A percentile compares a stretch with the other conserved stretches of the same genome.
Evolutionary conservation across 169 alveolate genomes (phyloP).

Genomic region (Sarcocystis neurona): DNA sequence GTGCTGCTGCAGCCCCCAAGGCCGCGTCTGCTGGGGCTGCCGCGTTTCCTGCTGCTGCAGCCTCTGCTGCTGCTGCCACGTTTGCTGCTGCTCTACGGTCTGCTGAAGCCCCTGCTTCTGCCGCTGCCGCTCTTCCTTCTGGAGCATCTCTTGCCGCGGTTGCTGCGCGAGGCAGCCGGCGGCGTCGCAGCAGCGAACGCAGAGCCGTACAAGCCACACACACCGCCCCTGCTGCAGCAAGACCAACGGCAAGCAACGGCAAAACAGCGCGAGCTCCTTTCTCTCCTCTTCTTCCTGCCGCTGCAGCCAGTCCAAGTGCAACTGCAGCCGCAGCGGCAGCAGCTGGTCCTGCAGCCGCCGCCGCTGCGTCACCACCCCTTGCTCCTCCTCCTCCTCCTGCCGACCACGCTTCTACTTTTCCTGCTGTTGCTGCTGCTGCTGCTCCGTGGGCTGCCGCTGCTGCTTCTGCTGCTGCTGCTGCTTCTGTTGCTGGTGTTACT

Average conservation of each 20-base stretch:
- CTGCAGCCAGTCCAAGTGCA: not conserved
- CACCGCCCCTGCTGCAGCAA: not conserved
- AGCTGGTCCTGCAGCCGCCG: slow-evolving; percentile 1
- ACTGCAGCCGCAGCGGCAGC: not conserved
- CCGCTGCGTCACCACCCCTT: not conserved
- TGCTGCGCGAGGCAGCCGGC: slow-evolving; percentile 13
- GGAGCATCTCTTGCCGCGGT: not conserved
- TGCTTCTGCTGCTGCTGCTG: too few relatives aligned
- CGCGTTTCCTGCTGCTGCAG: slow-evolving; percentile 26
- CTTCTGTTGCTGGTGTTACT: too few relatives aligned
- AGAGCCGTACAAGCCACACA: not conserved
- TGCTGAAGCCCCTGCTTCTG: slow-evolving; percentile 11
- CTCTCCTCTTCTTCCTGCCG: not conserved
- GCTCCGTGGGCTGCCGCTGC: not conserved
- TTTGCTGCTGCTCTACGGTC: slow-evolving; percentile 35
- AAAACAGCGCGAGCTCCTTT: not conserved
- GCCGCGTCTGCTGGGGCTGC: not conserved
- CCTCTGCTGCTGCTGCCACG: slow-evolving; percentile 43
- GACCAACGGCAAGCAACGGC: not conserved
- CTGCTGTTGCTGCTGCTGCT: not conserved
- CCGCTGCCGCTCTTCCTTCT: slow-evolving; percentile 44
- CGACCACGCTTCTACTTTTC: not conserved
- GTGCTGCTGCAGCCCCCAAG: not conserved
- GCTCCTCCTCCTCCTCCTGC: not conserved
- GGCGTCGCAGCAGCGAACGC: not conserved